Base-by-base conservation (phyloP, 768 basidiomycete species). In the Serpula lacrymans region DNA sequence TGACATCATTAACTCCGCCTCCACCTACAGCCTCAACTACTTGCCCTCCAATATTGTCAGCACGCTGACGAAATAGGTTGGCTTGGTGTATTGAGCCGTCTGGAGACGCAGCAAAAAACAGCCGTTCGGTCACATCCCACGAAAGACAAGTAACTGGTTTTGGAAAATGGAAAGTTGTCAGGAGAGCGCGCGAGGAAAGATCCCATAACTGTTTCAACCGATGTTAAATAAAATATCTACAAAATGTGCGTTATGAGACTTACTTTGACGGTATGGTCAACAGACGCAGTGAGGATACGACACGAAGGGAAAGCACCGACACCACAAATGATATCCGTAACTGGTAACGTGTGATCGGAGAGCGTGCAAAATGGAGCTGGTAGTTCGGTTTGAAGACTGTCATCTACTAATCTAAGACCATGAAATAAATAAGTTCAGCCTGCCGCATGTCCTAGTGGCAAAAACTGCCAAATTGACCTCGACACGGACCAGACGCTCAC, bases 231-330 rank as follows among this genome's bases (percentile, higher is more conserved):
- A 35, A 41, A 48, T 37, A 46, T 41, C 40, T 34, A 39, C 29
- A 46, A 49, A 27, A 38, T 22, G 37, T 28, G 13, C 5, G n/a
- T 27, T 20, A 24, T 32, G 14, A 23, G 13, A 42, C 63, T 41
- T 48, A 90, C 91, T 72, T 98, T 98, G 58, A 91, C 88, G 20
- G 89, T 88, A 46, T 91, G 88, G 59, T 98, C 96, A 34, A 86
- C 57, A 0, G 89, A 89, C 3, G 87, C 78, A 1, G 93, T 88
- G 48, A 94, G 70, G 21, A 88, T 63, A 45, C 88, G 77, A 60
- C 82, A 86, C 41, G 68, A 77, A 12, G 87, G 90, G 61, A 88
- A 94, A 4, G 70, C 48, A 11, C 93, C 92, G 28, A 88, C 59
- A 10, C 94, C 91, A 46, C 91, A 84, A 10, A 72, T 59, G 23